Percentiles rank a stretch among this genome's conserved stretches.
These are phyloP conservation scores for Leucaena leucocephala DNA, from an alignment of 306 rosid species.

Conservation along the genomic window DNA sequence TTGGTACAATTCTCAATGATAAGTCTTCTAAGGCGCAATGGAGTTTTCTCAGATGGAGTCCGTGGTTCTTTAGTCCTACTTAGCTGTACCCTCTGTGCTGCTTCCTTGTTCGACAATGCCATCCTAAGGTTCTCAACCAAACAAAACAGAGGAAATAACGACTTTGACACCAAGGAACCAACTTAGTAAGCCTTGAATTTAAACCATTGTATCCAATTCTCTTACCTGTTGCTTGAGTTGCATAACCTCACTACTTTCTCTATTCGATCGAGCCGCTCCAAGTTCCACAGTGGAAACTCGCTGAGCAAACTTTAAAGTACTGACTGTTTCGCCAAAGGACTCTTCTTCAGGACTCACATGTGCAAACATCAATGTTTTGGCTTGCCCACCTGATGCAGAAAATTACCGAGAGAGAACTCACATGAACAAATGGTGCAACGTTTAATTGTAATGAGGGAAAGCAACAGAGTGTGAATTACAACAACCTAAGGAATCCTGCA, in stretches of 20 bases:
- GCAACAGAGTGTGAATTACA: constrained; percentile 25
- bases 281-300: constrained; percentile 89
- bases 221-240: constrained; percentile 85
- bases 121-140: constrained; percentile 80
- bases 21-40: constrained; percentile 61
- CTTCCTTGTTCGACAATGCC: constrained; percentile 72
- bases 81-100: constrained; percentile 38
- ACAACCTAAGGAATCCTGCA: constrained; percentile 88
- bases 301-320: constrained; percentile 92
- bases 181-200: not conserved
- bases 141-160: not conserved
- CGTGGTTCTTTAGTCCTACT: constrained; percentile 51
- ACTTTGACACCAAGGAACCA: not conserved
- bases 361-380: constrained; percentile 95
- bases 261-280: constrained; percentile 77
- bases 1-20: constrained; percentile 75
- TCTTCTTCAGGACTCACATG: constrained; percentile 94
- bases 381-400: constrained; percentile 77
- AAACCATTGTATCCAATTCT: not conserved
- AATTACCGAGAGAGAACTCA: constrained; percentile 30
- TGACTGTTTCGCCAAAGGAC: constrained; percentile 80
- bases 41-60: constrained; percentile 58
- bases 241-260: constrained; percentile 78
- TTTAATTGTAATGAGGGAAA: not conserved
- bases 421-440: constrained; percentile 5